Evolutionary conservation across 2,329 filamentous ascomycete species (phyloP), one percentile per base, ranked within the genome.

Genomic region (Phyllosticta paracitricarpa): DNA sequence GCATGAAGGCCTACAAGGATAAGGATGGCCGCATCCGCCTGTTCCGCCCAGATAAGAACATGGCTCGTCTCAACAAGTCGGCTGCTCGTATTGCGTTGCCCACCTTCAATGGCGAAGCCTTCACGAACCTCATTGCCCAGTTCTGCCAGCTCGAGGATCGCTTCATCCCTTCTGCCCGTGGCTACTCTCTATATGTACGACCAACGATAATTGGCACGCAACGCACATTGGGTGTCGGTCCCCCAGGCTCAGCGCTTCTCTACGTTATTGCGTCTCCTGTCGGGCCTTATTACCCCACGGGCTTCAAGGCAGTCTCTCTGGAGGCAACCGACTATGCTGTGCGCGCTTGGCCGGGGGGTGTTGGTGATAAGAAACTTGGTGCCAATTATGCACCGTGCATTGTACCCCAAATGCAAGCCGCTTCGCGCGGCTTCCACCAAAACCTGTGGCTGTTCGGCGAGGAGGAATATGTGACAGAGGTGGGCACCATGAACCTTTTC

Each of bases 361-460:
- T 97, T 33, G 94, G 94, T 69, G 91, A 97, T 80, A 96, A 94
- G 85, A 99, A 99, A 81, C 86, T 99, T 35, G 94, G 94, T 64
- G 94, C 93, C 71, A 99, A 99, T 83, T 99, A 99, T 75, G 94
- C 94, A n/a, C 94, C 94, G 5, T 97, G 94, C 79, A 93, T 99
- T 70, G 81, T 97, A n/a, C 94, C 94, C 19, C 94, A 99, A 78
- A 84, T 94, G 69, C 85, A 96, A 77, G 94, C 94, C 52, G 91
- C 91, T 54, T 89, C 86, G 75, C 85, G 91, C 61, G 94, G 94
- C 24, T 96, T 92, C 82, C 93, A 97, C 78, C 94, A 99, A 80
- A 99, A 97, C 77, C 82, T 99, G 59, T 99, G 94, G 94, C 80
- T 99, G 33, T 99, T 97, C 72, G 92, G 92, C 53, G 87, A 95